Evolutionary conservation across 2,329 filamentous ascomycete genomes (phyloP).

Genomic region (Colletotrichum salicis): DNA sequence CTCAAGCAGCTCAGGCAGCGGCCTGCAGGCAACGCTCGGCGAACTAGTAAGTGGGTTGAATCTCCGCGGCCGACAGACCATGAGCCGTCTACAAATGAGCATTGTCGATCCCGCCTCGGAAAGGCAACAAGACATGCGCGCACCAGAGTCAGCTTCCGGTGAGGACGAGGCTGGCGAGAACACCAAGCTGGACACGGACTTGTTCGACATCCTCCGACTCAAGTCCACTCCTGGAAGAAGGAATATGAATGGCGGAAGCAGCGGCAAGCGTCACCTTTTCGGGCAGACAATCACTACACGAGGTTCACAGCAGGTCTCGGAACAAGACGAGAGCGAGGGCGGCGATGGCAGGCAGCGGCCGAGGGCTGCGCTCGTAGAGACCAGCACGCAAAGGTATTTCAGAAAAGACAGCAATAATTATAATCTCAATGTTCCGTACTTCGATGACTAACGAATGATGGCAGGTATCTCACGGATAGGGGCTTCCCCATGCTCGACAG

Average conservation of each 20-base stretch:
- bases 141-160: conserved; percentile 37
- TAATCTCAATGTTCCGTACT: not conserved
- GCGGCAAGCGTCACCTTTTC: conserved; percentile 49
- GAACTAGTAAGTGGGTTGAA: conserved; percentile 76
- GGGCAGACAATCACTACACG: conserved; percentile 52
- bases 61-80: conserved; percentile 79
- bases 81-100: conserved; percentile 79
- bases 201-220: conserved; percentile 40
- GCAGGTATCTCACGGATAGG: conserved; percentile 64
- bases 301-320: conserved; percentile 26
- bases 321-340: conserved; percentile 25
- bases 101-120: conserved; percentile 51
- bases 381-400: conserved; percentile 23
- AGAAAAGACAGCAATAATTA: not conserved
- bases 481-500: conserved; percentile 84
- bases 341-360: conserved; percentile 17
- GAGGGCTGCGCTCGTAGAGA: conserved; percentile 17
- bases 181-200: conserved; percentile 44
- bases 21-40: conserved; percentile 61
- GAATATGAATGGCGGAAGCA: not conserved
- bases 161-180: conserved; percentile 44
- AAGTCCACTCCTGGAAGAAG: conserved; percentile 30
- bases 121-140: conserved; percentile 33
- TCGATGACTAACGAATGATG: not conserved
- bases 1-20: conserved; percentile 48